A percentile compares a stretch with the other conserved stretches of the same genome.
Conservation (phyloP, 441 rosid genomes). For the Cnidoscolus chayamansa region DNA sequence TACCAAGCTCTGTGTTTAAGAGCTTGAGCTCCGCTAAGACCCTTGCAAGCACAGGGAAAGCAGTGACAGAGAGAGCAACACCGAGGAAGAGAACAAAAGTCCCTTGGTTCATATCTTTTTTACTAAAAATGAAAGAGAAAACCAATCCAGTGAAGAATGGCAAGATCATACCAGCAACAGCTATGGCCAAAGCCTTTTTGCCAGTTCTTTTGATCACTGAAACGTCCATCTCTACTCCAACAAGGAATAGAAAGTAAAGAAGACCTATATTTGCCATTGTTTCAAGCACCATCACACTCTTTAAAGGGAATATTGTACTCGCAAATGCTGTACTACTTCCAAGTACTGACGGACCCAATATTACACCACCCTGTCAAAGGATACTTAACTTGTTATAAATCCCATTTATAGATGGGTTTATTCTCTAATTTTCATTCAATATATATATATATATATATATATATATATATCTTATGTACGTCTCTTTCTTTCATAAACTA, state of each 20-base stretch:
- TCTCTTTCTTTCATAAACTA: too few species aligned
- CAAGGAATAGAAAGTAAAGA: constrained; percentile 79
- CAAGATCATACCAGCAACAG: constrained; percentile 72
- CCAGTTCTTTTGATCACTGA: constrained; percentile 62
- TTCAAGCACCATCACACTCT: constrained; percentile 96
- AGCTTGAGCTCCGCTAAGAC: constrained; percentile 92
- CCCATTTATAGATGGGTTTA: too few species aligned
- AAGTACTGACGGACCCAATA: constrained; percentile 80
- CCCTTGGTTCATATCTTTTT: constrained; percentile 31
- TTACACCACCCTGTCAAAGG: constrained; percentile 61
- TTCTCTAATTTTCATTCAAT: too few species aligned
- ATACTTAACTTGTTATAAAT: too few species aligned
- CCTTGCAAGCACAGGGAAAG: constrained; percentile 90
- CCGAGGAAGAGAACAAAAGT: constrained; percentile 79
- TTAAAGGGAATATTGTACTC: constrained; percentile 55
- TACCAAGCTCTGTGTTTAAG: constrained; percentile 76
- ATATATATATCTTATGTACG: too few species aligned
- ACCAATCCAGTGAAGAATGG: constrained; percentile 63
- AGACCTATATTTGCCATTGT: constrained; percentile 97
- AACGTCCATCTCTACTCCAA: constrained; percentile 94
- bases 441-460: too few species aligned
- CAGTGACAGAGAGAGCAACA: constrained; percentile 85
- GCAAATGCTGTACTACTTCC: constrained; percentile 47
- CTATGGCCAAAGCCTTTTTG: constrained; percentile 55
- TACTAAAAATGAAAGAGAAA: constrained; percentile 50